Base-by-base conservation (phyloP, 208 protist species). In the Leptomonas pyrrhocoris region DNA sequence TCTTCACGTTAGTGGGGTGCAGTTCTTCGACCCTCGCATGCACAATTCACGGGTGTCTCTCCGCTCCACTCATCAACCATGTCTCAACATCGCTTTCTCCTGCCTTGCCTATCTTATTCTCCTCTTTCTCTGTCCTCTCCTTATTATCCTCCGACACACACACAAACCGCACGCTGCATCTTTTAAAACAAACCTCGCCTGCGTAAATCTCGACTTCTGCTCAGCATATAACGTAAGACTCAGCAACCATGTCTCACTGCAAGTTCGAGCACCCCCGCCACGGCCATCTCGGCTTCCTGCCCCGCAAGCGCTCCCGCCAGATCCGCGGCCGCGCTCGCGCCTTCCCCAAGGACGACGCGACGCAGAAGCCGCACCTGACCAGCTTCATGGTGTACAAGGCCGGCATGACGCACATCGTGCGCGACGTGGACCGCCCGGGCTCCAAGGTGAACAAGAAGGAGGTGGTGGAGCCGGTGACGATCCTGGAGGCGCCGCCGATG, bases 341-440 rank as follows among this genome's bases (percentile, higher is more conserved):
- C 42, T 99, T 98, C 94, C 98, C 97, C 54, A 98, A 98, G 90
- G 98, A 99, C 83, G 89, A 99, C 77, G 61, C 83, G 30, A 84
- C 71, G 15, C 85, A 98, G 84, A 88, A 94, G 68, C 93, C 93
- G 48, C 98, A 99, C 91, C 93, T 99, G 54, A 99, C 98, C 38
- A 98, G 96, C 68, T 96, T 96, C 94, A 92, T 99, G 77, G 98
- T 94, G 78, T 99, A 98, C 96, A 99, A 99, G 96, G 99, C 98
- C 56, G 99, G 99, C 84, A 99, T 99, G 98, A 99, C 99, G 49
- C 99, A 99, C 96, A 97, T 99, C 74, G 94, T 99, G 54, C 96
- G 99, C 80, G 98, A 99, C 43, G 79, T 99, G 54, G 96, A 99
- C 80, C 91, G 94, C 60, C 88, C 90, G 31, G 97, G 97, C 65